These are phyloP conservation scores for Pseudisothecium myosuroides DNA, from an alignment of 225 moss, liverwort and hornwort species.

Conservation along the genomic window DNA sequence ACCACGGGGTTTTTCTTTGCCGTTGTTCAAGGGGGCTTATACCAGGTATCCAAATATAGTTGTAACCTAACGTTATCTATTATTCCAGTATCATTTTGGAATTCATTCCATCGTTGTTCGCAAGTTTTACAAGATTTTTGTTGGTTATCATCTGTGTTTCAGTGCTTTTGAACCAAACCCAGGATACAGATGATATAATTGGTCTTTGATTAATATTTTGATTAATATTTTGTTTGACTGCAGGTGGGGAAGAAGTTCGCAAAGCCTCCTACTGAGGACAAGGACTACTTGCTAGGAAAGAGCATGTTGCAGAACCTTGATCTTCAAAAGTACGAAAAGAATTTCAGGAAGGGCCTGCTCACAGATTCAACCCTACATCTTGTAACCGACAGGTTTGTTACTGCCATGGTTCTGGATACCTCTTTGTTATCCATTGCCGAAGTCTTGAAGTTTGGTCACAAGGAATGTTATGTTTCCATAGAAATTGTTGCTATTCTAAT, in stretches of 20 bases:
- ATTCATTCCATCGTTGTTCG: neutral
- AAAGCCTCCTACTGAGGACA: constrained; percentile 60
- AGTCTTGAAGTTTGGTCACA: neutral
- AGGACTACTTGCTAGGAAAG: constrained; percentile 45
- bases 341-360: constrained; percentile 79
- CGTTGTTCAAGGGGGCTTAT: constrained; percentile 75
- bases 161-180: neutral
- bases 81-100: neutral
- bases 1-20: constrained; percentile 80
- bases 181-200: neutral
- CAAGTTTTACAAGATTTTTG: neutral
- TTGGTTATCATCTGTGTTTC: neutral
- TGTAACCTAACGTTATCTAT: neutral
- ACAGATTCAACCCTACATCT: constrained; percentile 75
- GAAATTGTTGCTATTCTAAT: neutral
- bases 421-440: neutral
- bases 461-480: neutral
- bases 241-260: constrained; percentile 68
- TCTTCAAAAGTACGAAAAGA: constrained; percentile 72
- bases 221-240: neutral
- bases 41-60: constrained; percentile 34
- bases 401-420: neutral
- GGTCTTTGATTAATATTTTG: neutral
- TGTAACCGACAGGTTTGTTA: constrained; percentile 59
- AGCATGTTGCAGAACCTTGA: constrained; percentile 58